Evolutionary conservation across 2,329 filamentous ascomycete species (phyloP), one percentile per base, ranked within the genome.

Genomic region (Monilinia fructicola): DNA sequence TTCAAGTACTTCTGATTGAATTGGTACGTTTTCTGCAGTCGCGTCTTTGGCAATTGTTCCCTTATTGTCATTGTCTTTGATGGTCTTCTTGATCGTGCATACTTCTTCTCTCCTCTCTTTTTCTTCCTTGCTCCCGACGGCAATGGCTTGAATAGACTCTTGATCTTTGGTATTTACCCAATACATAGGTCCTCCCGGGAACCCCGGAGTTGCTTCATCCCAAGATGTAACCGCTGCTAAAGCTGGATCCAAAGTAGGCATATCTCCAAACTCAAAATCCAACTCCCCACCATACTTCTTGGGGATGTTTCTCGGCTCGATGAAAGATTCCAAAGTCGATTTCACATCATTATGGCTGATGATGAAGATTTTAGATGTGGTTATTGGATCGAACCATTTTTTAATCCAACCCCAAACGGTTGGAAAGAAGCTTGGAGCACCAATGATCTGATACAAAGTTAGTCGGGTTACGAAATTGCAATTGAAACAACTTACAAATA

Each of bases 371-470:
- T 98, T 98, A 74, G 92, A 95, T 3, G 93, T 91, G 44, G 94
- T 97, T 69, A 93, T 92, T 9, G 93, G 93, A 79, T 93, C 90
- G 75, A 97, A 97, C 93, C 93, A 97, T 75, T 90, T 89, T 83
- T 96, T 96, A 79, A 96, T 85, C 92, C 93, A 97, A 71, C 91
- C 88, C 93, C 93, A 94, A 68, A 97, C 91, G 3, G 92, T 97
- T 60, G 90, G 90, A 81, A 97, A 97, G 84, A 96, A 97, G 55
- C 85, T 81, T 10, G 94, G 94, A 0, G 94, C 94, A 69, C 93
- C 93, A 70, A 97, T 92, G 74, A 98, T 90, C 84, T 87, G 69
- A 4, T 3, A 9, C 4, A 7, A 21, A 12, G 31, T 70, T 66
- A 68, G 66, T 50, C 54, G 65, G 12, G n/a, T 50, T 50, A 3